phyloP scores from a whole-genome alignment of 1,284 basidiomycete species.

The Cutaneotrichosporon arboriforme region DNA sequence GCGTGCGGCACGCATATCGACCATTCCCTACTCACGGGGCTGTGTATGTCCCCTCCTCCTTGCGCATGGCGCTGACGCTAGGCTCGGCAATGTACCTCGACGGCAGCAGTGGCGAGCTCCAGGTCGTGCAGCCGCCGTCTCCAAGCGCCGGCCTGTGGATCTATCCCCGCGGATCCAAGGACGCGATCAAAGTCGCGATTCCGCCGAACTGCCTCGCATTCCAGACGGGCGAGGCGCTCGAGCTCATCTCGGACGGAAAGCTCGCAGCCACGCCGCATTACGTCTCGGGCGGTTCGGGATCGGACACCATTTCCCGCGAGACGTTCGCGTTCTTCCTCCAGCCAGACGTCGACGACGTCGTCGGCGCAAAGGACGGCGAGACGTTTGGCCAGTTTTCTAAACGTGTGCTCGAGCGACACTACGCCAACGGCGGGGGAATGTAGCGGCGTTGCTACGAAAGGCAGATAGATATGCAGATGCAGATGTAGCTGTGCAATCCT shows the following conservation, averaged over 20 bases:
- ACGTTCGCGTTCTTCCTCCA: slow-evolving; percentile 86
- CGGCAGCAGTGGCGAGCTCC: neutral
- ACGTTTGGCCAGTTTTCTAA: slow-evolving; percentile 88
- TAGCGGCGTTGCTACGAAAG: neutral
- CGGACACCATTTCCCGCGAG: slow-evolving; percentile 60
- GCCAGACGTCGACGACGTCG: slow-evolving; percentile 70
- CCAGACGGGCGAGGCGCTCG: slow-evolving; percentile 87
- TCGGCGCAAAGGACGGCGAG: slow-evolving; percentile 55
- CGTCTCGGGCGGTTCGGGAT: slow-evolving; percentile 54
- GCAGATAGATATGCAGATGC: slow-evolving; percentile 1
- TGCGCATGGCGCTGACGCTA: neutral
- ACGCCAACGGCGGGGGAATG: slow-evolving; percentile 34
- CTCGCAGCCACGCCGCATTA: slow-evolving; percentile 85
- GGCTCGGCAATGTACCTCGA: slow-evolving; percentile 4
- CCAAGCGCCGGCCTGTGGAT: slow-evolving; percentile 75
- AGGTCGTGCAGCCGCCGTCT: neutral
- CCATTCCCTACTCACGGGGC: slow-evolving; percentile 79
- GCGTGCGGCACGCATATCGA: slow-evolving; percentile 59
- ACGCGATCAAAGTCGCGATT: slow-evolving; percentile 70
- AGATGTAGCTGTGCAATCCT: neutral
- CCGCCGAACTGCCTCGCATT: slow-evolving; percentile 66
- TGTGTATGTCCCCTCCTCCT: slow-evolving; percentile 53
- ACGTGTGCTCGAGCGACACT: slow-evolving; percentile 72
- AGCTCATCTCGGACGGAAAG: slow-evolving; percentile 65
- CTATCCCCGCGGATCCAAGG: slow-evolving; percentile 55